Evolutionary conservation across 352 stramenopile genomes (phyloP), one percentile per base, ranked within the genome.

Genomic region (Pseudoperonospora humuli): DNA sequence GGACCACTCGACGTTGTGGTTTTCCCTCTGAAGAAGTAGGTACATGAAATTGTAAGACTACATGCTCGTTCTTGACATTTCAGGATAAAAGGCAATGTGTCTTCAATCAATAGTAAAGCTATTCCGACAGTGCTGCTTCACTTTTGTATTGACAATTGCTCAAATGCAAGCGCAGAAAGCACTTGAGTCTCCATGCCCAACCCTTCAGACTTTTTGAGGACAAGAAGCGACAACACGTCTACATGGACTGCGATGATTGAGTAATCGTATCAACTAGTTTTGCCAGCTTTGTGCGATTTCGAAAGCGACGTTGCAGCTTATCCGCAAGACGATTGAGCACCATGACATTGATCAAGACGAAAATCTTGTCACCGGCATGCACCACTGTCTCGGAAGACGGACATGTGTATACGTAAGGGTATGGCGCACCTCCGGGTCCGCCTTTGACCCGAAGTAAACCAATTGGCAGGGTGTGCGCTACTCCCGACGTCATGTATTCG

Each of bases 331-430:
- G 75, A 40, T 93, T 77, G 15, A 93, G 51, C 24, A 70, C 66
- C 39, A 66, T 51, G 7, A 87, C 70, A 42, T 93, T 78, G 42
- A 93, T 83, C 5, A 93, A 54, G 27, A 84, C 77, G 18, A 93
- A 90, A 1, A 93, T 50, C 45, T 93, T 89, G 60, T 93, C 81
- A 10, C 72, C 46, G 10, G 72, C 53, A 26, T 88, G 65, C 7
- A 93, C 67, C 9, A 80, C 38, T 23, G 76, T 80, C 24, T 67
- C 59, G 0, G 74, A 73, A 0, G 62, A 58, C 9, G 81, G 77
- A 39, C 73, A 84, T 0, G 78, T 93, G 62, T 90, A 93, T 23
- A 93, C 76, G 33, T 90, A 93, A 11, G 75, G 61, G 27, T 84
- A 80, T 2, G 75, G 64, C 1, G 79, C 78, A 7, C 56, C 69